These are phyloP conservation scores for Colletotrichum viniferum DNA, from an alignment of 2,329 filamentous ascomycete species.

Conservation along the genomic window DNA sequence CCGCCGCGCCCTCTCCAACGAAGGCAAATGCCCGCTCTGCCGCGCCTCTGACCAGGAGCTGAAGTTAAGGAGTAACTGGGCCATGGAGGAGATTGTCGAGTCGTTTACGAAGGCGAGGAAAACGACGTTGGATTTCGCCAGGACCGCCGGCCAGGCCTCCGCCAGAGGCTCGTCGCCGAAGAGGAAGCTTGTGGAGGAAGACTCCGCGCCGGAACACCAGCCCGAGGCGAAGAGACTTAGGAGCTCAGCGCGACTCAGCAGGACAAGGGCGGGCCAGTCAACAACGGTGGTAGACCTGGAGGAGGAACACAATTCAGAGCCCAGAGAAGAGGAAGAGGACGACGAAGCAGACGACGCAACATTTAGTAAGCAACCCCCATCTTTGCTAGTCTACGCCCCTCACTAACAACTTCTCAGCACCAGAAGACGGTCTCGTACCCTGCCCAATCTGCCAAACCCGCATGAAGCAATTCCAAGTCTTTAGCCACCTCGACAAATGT, in stretches of 20 bases:
- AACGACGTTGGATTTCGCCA: slow-evolving; percentile 68
- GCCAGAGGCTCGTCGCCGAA: slow-evolving; percentile 47
- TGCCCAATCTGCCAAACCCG: slow-evolving; percentile 82
- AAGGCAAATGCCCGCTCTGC: slow-evolving; percentile 89
- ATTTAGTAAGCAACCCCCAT: not conserved
- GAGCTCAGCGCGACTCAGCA: slow-evolving; percentile 56
- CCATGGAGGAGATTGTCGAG: slow-evolving; percentile 82
- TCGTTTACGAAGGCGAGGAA: slow-evolving; percentile 72
- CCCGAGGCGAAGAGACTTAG: slow-evolving; percentile 53
- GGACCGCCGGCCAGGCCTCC: slow-evolving; percentile 34
- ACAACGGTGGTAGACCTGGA: slow-evolving; percentile 36
- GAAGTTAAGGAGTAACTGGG: slow-evolving; percentile 83
- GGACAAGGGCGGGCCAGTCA: slow-evolving; percentile 40
- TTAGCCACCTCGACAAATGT: slow-evolving; percentile 78
- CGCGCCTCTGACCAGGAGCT: slow-evolving; percentile 80
- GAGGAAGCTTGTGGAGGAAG: slow-evolving; percentile 49
- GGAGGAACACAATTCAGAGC: not conserved
- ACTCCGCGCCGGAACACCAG: slow-evolving; percentile 8
- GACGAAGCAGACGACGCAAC: not conserved
- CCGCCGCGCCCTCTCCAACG: slow-evolving; percentile 78
- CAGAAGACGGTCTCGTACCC: slow-evolving; percentile 76
- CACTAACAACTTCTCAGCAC: slow-evolving; percentile 15
- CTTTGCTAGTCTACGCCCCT: not conserved
- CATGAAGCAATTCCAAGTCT: slow-evolving; percentile 83
- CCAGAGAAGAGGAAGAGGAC: slow-evolving; percentile 18